Base-by-base conservation (phyloP, 768 basidiomycete species). In the Mycena polygramma region DNA sequence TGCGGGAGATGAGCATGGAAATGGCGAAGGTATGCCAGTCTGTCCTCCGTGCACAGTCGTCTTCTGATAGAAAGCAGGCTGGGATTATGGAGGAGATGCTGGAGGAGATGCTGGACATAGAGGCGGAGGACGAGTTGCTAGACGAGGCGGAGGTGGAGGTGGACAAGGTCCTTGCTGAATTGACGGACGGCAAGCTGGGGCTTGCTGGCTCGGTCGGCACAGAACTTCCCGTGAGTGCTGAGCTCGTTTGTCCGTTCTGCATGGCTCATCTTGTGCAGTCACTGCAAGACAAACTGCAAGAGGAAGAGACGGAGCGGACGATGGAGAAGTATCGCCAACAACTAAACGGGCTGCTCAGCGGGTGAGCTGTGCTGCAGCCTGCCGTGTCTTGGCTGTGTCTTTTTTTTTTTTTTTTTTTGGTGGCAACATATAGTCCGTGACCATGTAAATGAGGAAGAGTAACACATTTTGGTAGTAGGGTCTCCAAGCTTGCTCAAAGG, bases 1-100 rank as follows among this genome's bases (percentile, higher is more conserved):
- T 99, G 98, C 89, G 96, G 43, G 94, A 98, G 77, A 97, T 99
- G 96, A 95, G 93, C 75, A 95, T 97, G 92, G 98, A 99, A 81
- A 98, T 99, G 98, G 99, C 94, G 72, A 99, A 99, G 89, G 97
- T 93, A 73, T 48, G 84, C 63, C 10, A 20, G 30, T 26, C 7
- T 46, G 20, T n/a, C n/a, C 37, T 39, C 30, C 46, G 35, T 45
- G 43, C 10, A 36, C 24, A 20, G 6, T 57, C 53, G 7, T 49
- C 15, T 49, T 37, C 20, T 68, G 55, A 72, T 22, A 10, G 26
- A 43, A 4, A 58, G n/a, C n/a, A 98, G 97, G 96, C 96, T 41
- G 98, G 98, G 3, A 94, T 99, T 71, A 91, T 99, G 90, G 94
- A 96, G 75, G 98, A 99, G 79, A 99, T 99, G 98, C 82, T 99